Evolutionary conservation across 371 early-diverging fungal genomes (phyloP).

Genomic region (Conidiobolus incongruus): DNA sequence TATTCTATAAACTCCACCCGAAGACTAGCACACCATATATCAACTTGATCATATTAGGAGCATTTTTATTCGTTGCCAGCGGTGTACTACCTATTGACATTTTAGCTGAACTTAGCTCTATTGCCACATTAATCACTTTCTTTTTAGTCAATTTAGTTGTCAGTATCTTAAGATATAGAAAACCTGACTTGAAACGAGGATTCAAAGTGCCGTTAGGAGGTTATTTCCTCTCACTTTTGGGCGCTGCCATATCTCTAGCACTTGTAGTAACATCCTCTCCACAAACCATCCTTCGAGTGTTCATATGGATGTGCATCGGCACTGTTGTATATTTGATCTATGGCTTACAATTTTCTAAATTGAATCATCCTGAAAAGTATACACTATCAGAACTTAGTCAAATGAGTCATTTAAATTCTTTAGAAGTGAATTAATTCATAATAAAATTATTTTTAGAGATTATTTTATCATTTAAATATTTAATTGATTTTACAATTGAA

Average conservation of each 20-base stretch:
- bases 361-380: too few relatives aligned
- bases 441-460: too few relatives aligned
- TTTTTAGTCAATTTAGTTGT: slow-evolving; percentile 57
- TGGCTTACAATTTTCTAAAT: too few relatives aligned
- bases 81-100: slow-evolving; percentile 61
- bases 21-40: slow-evolving; percentile 37
- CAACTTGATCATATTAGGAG: slow-evolving; percentile 12
- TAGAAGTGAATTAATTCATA: too few relatives aligned
- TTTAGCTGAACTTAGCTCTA: slow-evolving; percentile 61
- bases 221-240: slow-evolving; percentile 30
- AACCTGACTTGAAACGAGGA: slow-evolving; percentile 40
- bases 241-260: slow-evolving; percentile 27
- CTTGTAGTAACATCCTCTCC: slow-evolving; percentile 37
- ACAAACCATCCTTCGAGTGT: slow-evolving; percentile 20
- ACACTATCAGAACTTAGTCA: too few relatives aligned
- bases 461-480: too few relatives aligned
- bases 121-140: slow-evolving; percentile 70
- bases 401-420: too few relatives aligned
- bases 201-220: slow-evolving; percentile 57
- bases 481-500: too few relatives aligned
- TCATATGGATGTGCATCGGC: slow-evolving; percentile 39
- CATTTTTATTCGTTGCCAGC: slow-evolving; percentile 39
- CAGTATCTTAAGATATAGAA: slow-evolving; percentile 43
- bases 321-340: too few relatives aligned
- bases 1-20: slow-evolving; percentile 17